A percentile compares a stretch with the other conserved stretches of the same genome.
phyloP scores from a whole-genome alignment of 352 stramenopile species.

The Sclerospora graminicola region DNA sequence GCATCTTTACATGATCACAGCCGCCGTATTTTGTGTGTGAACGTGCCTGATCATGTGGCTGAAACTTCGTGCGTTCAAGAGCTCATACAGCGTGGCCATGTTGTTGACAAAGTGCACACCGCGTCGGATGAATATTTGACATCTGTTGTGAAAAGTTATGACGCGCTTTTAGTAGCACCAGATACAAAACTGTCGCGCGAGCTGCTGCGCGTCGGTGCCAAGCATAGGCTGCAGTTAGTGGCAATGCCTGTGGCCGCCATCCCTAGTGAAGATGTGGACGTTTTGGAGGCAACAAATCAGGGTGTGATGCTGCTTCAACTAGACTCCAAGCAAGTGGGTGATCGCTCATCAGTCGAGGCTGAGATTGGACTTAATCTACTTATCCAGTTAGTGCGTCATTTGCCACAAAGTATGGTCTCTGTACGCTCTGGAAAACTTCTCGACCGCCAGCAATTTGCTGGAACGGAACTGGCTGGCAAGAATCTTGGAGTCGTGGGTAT shows the following conservation, averaged over 20 bases:
- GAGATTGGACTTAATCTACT: slow-evolving; percentile 57
- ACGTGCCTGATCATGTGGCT: slow-evolving; percentile 36
- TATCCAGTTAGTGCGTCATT: slow-evolving; percentile 48
- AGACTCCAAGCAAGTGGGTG: slow-evolving; percentile 58
- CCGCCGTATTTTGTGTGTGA: slow-evolving; percentile 52
- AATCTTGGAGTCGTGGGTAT: slow-evolving; percentile 61
- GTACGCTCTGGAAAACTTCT: slow-evolving; percentile 19
- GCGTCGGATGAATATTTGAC: slow-evolving; percentile 23
- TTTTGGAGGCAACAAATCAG: slow-evolving; percentile 68
- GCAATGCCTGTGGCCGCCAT: slow-evolving; percentile 45
- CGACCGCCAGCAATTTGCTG: slow-evolving; percentile 41
- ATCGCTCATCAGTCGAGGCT: slow-evolving; percentile 65
- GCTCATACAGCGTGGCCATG: slow-evolving; percentile 60
- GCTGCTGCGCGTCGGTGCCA: slow-evolving; percentile 31
- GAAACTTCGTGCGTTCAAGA: slow-evolving; percentile 50
- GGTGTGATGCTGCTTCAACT: slow-evolving; percentile 68
- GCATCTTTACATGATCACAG: slow-evolving; percentile 1
- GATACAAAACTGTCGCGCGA: slow-evolving; percentile 32
- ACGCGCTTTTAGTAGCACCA: slow-evolving; percentile 52
- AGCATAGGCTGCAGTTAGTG: slow-evolving; percentile 39
- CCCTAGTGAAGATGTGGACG: slow-evolving; percentile 50
- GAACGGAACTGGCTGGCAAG: slow-evolving; percentile 52
- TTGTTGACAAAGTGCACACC: slow-evolving; percentile 40
- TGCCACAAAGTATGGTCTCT: slow-evolving; percentile 39
- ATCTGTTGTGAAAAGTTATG: slow-evolving; percentile 32